Conservation (phyloP, 2,329 filamentous ascomycete species). For the Periconia sp. region DNA sequence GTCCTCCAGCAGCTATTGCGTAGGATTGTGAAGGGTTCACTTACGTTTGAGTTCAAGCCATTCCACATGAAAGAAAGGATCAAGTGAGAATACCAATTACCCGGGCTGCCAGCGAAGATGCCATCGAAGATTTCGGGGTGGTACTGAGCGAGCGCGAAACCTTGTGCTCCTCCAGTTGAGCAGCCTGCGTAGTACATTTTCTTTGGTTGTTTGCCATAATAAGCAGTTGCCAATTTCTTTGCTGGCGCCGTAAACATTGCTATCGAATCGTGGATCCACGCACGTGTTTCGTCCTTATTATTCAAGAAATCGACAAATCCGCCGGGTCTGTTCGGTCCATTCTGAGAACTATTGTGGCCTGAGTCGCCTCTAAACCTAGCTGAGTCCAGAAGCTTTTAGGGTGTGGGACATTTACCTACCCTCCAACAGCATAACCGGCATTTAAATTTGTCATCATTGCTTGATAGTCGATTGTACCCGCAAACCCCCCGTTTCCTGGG, state of each 20-base stretch:
- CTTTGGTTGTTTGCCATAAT: constrained; percentile 21
- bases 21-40: not conserved
- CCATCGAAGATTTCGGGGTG: constrained; percentile 30
- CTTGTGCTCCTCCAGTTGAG: constrained; percentile 31
- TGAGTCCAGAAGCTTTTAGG: no score
- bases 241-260: constrained; percentile 12
- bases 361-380: no score
- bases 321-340: no score
- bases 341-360: no score
- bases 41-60: not conserved
- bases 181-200: constrained; percentile 28
- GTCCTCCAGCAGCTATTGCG: no score
- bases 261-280: constrained; percentile 18
- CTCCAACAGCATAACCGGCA: no score
- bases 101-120: constrained; percentile 9
- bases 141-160: constrained; percentile 24
- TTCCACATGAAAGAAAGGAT: constrained; percentile 2
- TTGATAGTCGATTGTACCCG: no score
- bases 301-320: no score
- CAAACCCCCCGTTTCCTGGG: no score
- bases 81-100: constrained; percentile 1
- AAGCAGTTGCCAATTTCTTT: constrained; percentile 1
- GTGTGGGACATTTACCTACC: no score
- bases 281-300: constrained; percentile 7
- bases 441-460: no score